Evolutionary conservation across 148 eudicot genomes (phyloP), one percentile per base, ranked within the genome.

Genomic region (Nyssa sinensis): DNA sequence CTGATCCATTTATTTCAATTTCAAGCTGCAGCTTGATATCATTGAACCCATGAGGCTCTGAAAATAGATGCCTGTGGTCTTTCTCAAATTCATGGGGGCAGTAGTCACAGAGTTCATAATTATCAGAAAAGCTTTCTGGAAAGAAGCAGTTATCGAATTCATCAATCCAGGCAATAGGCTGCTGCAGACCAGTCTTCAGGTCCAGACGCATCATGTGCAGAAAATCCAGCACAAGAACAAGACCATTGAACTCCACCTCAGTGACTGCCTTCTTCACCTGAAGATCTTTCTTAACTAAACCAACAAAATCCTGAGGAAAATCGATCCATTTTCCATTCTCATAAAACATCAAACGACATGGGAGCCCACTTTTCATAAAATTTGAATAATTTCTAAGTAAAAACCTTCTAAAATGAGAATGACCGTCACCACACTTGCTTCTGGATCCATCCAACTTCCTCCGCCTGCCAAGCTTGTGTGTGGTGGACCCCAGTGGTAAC

Each of bases 81-180:
- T 81, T 80, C 61, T 66, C 81, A 31, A 39, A 59, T 30, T 73
- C 80, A 64, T 21, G 70, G 51, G 75, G 78, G 66, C 72, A 60
- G 76, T 82, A 64, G 2, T 67, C 75, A 68, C 75, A 37, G 59
- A 63, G 78, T 64, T 84, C 88, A 66, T 81, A 79, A 74, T 51
- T 67, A 66, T 83, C 82, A 62, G 78, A 67, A 78, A 77, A 80
- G 32, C 79, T 44, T 84, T 93, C 96, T 28, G 96, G 99, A 72
- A 95, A 90, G 79, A 89, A 95, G 75, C 97, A 93, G 44, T 75
- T 70, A 17, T 87, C 99, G 23, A 70, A 80, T 62, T 90, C 94
- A 83, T 92, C 99, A 83, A 95, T 92, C 99, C 99, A 95, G 3
- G 97, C 96, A 71, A 95, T 81, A 63, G 97, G 87, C 74, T 82